A percentile compares a stretch with the other conserved stretches of the same genome.
Evolutionary conservation across 1,284 basidiomycete genomes (phyloP).

Genomic region (Cryptococcus maquisensis): DNA sequence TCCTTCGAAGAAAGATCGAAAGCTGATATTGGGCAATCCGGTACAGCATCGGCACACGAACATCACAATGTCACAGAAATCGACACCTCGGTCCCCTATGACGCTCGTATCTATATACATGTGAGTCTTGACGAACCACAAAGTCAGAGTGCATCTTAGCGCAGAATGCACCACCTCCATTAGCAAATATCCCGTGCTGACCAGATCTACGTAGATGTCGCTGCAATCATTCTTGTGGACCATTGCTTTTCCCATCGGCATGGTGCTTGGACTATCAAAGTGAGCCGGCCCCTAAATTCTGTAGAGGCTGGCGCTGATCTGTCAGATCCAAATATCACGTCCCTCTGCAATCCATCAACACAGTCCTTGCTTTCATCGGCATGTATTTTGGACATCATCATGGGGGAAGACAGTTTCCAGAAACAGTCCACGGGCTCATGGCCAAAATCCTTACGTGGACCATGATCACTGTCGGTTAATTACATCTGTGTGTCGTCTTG

Average conservation of each 20-base stretch:
- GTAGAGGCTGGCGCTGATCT: neutral
- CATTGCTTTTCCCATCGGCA: conserved; percentile 75
- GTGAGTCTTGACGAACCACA: conserved; percentile 18
- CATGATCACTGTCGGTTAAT: conserved; percentile 51
- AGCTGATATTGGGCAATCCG: too few species aligned
- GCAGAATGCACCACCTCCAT: too few species aligned
- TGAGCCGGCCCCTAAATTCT: conserved; percentile 41
- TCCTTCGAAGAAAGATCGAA: too few species aligned
- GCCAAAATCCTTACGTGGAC: conserved; percentile 66
- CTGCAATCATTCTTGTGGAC: conserved; percentile 75
- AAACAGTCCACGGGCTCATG: conserved; percentile 63
- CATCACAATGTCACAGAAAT: conserved; percentile 66
- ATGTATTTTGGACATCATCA: conserved; percentile 77
- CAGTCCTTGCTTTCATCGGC: conserved; percentile 65
- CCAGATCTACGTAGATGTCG: conserved; percentile 51
- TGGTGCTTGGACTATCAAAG: conserved; percentile 75
- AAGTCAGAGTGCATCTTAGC: too few species aligned
- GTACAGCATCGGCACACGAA: conserved; percentile 35
- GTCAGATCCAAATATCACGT: conserved; percentile 68
- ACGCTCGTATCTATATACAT: conserved; percentile 73
- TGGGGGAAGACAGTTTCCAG: conserved; percentile 66
- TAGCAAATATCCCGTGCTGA: neutral
- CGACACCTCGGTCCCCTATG: conserved; percentile 63
- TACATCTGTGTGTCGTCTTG: neutral
- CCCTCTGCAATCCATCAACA: conserved; percentile 68